These are phyloP conservation scores for Colletotrichum aenigma DNA, from an alignment of 2,329 filamentous ascomycete genomes.

Conservation along the genomic window DNA sequence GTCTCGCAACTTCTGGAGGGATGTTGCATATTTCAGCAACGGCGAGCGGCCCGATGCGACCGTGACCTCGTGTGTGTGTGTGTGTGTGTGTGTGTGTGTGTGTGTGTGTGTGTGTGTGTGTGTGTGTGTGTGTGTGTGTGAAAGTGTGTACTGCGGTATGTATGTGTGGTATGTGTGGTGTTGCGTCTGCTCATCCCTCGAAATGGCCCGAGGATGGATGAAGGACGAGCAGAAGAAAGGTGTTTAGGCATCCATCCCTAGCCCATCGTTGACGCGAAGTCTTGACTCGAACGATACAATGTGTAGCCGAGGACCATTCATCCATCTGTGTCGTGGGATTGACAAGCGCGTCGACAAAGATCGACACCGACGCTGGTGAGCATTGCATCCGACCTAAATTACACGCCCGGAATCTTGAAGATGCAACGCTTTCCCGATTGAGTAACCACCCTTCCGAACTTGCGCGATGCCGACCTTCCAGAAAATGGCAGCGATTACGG, in stretches of 20 bases:
- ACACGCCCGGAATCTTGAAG: neutral
- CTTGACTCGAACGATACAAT: neutral
- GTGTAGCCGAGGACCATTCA: neutral
- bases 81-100: too few relatives aligned
- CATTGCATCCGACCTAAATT: neutral
- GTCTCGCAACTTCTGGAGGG: neutral
- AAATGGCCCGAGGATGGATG: neutral
- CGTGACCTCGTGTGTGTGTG: neutral
- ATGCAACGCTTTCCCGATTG: neutral
- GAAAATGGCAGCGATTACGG: neutral
- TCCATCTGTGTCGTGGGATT: neutral
- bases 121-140: neutral
- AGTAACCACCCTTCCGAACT: neutral
- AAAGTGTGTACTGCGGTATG: too few relatives aligned
- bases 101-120: neutral
- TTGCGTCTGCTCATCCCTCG: neutral
- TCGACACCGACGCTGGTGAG: neutral
- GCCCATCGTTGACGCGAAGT: neutral
- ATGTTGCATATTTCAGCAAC: neutral
- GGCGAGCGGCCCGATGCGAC: neutral
- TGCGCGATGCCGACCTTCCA: neutral
- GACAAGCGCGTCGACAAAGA: neutral
- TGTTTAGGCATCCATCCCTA: neutral
- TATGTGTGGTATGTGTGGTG: neutral
- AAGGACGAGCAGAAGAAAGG: neutral